Evolutionary conservation across 768 basidiomycete genomes (phyloP).

Genomic region (Kockovaella imperatae): DNA sequence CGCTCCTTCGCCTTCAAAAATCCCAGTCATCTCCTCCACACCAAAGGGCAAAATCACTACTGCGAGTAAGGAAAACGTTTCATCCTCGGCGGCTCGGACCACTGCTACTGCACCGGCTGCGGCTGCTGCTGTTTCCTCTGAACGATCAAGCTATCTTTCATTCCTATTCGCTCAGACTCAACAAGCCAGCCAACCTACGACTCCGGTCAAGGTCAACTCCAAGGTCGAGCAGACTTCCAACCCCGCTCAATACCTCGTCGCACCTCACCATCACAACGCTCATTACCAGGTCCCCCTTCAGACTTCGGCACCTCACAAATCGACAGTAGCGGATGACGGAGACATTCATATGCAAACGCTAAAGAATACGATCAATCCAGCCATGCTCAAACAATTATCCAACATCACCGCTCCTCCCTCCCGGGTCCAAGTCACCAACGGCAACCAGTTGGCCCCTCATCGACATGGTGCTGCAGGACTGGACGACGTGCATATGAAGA

Average conservation of each 20-base stretch:
- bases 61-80: conserved; percentile 25
- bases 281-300: conserved; percentile 6
- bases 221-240: conserved; percentile 16
- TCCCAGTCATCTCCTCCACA: conserved; percentile 36
- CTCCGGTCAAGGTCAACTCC: conserved; percentile 38
- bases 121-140: conserved; percentile 4
- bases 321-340: conserved; percentile 20
- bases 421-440: conserved; percentile 17
- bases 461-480: neutral
- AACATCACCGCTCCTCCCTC: conserved; percentile 13
- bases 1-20: conserved; percentile 36
- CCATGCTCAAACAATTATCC: conserved; percentile 36
- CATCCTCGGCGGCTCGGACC: conserved; percentile 1
- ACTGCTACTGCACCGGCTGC: neutral
- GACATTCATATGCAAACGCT: conserved; percentile 77
- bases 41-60: conserved; percentile 8
- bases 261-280: neutral
- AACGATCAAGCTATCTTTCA: conserved; percentile 35
- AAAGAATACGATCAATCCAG: conserved; percentile 46
- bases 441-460: neutral
- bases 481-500: conserved; percentile 43
- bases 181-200: conserved; percentile 30
- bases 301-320: neutral
- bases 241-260: conserved; percentile 1
- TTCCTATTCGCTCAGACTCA: conserved; percentile 30